Evolutionary conservation across 1,284 basidiomycete genomes (phyloP).

Genomic region (Cystobasidiaceae sp.): DNA sequence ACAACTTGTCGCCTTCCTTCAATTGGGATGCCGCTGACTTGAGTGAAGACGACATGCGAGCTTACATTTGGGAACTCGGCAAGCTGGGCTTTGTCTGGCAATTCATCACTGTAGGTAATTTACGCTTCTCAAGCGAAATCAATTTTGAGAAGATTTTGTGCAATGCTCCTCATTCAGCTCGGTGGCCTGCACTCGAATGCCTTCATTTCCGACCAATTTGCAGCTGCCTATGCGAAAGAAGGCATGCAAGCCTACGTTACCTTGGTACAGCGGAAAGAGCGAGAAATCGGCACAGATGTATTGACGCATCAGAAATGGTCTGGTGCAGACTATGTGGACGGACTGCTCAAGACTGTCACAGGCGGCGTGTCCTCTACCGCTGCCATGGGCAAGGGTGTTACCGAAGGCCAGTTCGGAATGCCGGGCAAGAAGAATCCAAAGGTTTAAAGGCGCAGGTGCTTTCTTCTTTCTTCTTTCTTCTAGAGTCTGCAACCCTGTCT

Average conservation of each 20-base stretch:
- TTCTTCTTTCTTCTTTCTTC: no score
- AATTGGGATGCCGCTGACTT: slow-evolving; percentile 75
- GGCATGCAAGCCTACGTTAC: slow-evolving; percentile 61
- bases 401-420: slow-evolving; percentile 12
- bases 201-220: slow-evolving; percentile 92
- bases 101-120: slow-evolving; percentile 79
- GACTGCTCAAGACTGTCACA: slow-evolving; percentile 53
- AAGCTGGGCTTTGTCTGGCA: slow-evolving; percentile 95
- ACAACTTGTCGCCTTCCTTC: slow-evolving; percentile 80
- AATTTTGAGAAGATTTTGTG: neutral
- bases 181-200: slow-evolving; percentile 95
- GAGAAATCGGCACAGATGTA: slow-evolving; percentile 51
- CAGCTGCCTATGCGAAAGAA: slow-evolving; percentile 76
- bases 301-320: slow-evolving; percentile 51
- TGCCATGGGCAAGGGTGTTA: slow-evolving; percentile 55
- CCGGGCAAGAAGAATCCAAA: slow-evolving; percentile 2
- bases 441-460: neutral
- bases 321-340: slow-evolving; percentile 38
- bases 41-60: slow-evolving; percentile 75
- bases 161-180: slow-evolving; percentile 56
- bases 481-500: no score
- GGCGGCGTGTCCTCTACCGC: slow-evolving; percentile 78
- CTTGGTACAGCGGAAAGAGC: slow-evolving; percentile 52
- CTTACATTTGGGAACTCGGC: slow-evolving; percentile 87
- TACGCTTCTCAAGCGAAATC: neutral